phyloP scores from a whole-genome alignment of 306 rosid species.

The Vicia faba region DNA sequence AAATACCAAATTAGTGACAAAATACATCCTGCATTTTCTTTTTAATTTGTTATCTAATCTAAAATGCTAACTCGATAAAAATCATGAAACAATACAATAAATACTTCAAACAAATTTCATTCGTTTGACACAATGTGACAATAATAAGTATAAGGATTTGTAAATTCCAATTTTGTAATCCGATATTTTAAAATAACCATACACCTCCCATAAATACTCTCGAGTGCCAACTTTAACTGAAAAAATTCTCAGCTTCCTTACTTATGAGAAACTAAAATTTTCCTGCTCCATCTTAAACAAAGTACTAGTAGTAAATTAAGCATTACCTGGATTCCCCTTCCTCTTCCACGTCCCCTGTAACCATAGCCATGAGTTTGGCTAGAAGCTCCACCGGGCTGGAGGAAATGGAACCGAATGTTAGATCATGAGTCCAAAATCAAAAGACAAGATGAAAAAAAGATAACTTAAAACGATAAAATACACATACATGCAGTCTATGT shows the following conservation, averaged over 20 bases:
- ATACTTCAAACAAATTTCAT: conserved; percentile 11
- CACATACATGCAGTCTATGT: background rate
- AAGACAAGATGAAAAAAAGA: conserved; percentile 7
- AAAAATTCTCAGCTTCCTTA: background rate
- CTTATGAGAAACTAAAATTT: background rate
- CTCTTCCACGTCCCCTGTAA: conserved; percentile 80
- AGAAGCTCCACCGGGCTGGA: conserved; percentile 65
- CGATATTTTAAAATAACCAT: background rate
- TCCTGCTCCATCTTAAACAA: conserved; percentile 18
- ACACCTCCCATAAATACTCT: background rate
- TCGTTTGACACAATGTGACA: background rate
- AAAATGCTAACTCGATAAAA: conserved; percentile 3
- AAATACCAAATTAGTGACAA: too few species aligned
- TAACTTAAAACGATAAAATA: conserved; percentile 10
- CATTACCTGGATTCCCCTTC: conserved; percentile 76
- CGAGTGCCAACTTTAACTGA: background rate
- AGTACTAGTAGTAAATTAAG: conserved; percentile 25
- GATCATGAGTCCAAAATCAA: conserved; percentile 34
- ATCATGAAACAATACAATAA: conserved; percentile 29
- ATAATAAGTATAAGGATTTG: background rate
- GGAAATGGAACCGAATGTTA: conserved; percentile 38
- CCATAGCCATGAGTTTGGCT: conserved; percentile 53
- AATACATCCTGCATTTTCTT: too few species aligned
- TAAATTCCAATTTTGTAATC: background rate
- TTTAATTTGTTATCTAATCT: background rate